A percentile compares a stretch with the other conserved stretches of the same genome.
Conservation (phyloP, 2,329 filamentous ascomycete genomes). For the Trichoderma sp. region DNA sequence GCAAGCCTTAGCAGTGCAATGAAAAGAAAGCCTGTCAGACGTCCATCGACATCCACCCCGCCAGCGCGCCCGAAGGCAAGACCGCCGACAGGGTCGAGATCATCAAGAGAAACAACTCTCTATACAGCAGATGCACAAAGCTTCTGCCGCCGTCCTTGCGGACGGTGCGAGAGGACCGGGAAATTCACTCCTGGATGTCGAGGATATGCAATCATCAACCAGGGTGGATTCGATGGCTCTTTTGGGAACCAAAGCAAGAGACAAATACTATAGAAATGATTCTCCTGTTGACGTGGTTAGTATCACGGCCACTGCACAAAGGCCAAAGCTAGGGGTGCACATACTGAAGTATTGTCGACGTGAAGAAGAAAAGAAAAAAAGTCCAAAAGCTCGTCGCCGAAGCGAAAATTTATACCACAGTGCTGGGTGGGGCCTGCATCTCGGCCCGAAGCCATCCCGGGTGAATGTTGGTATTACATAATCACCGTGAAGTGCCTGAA, state of each 20-base stretch:
- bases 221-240: slow-evolving; percentile 90
- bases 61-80: slow-evolving; percentile 73
- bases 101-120: slow-evolving; percentile 76
- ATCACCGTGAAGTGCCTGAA: neutral
- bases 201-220: slow-evolving; percentile 90
- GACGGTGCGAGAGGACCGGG: slow-evolving; percentile 60
- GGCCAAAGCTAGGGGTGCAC: slow-evolving; percentile 38
- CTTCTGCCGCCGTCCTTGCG: slow-evolving; percentile 60
- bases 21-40: slow-evolving; percentile 80
- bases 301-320: slow-evolving; percentile 16
- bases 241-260: slow-evolving; percentile 88
- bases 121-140: slow-evolving; percentile 61
- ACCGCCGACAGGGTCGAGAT: slow-evolving; percentile 79
- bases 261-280: slow-evolving; percentile 99
- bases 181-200: slow-evolving; percentile 85
- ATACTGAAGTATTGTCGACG: slow-evolving; percentile 64
- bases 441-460: slow-evolving; percentile 2
- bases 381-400: slow-evolving; percentile 36
- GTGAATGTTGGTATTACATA: neutral
- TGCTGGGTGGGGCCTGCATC: neutral
- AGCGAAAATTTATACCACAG: slow-evolving; percentile 37
- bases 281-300: slow-evolving; percentile 55
- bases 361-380: slow-evolving; percentile 55
- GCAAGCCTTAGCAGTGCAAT: slow-evolving; percentile 51
- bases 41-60: slow-evolving; percentile 82